Conservation (phyloP, 768 basidiomycete genomes). For the Mycena metata region DNA sequence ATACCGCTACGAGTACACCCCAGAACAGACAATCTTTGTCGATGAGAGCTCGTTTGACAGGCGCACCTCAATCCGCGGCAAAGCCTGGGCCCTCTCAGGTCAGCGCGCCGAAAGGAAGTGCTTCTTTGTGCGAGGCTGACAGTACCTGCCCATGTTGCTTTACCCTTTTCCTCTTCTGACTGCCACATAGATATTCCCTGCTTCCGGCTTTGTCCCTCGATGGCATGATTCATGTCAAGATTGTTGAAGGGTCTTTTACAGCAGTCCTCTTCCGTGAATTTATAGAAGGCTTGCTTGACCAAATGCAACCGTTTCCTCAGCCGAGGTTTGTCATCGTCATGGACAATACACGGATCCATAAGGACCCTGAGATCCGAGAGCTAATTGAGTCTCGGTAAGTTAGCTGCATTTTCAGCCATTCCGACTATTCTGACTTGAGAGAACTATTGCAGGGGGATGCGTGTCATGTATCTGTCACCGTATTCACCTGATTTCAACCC, state of each 20-base stretch:
- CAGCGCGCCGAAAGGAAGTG: slow-evolving; percentile 36
- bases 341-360: slow-evolving; percentile 55
- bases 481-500: slow-evolving; percentile 26
- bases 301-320: slow-evolving; percentile 54
- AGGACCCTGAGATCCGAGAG: slow-evolving; percentile 43
- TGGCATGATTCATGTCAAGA: slow-evolving; percentile 49
- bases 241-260: slow-evolving; percentile 49
- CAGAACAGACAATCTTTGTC: slow-evolving; percentile 50
- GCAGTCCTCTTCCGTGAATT: slow-evolving; percentile 45
- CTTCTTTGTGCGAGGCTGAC: slow-evolving; percentile 46
- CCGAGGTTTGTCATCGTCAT: slow-evolving; percentile 54
- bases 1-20: slow-evolving; percentile 18
- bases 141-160: slow-evolving; percentile 35
- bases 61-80: slow-evolving; percentile 37
- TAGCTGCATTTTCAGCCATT: too few relatives aligned
- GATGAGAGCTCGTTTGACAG: slow-evolving; percentile 52
- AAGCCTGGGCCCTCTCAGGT: slow-evolving; percentile 47
- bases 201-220: slow-evolving; percentile 52
- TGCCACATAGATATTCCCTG: slow-evolving; percentile 46
- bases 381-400: slow-evolving; percentile 48
- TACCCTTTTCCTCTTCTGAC: not conserved
- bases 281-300: slow-evolving; percentile 48
- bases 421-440: too few relatives aligned
- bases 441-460: slow-evolving; percentile 15
- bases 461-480: slow-evolving; percentile 11